Percentiles rank a stretch among this genome's conserved stretches.
phyloP scores from a whole-genome alignment of 1,139 yeast species.

The Suhomyces bribrorum region DNA sequence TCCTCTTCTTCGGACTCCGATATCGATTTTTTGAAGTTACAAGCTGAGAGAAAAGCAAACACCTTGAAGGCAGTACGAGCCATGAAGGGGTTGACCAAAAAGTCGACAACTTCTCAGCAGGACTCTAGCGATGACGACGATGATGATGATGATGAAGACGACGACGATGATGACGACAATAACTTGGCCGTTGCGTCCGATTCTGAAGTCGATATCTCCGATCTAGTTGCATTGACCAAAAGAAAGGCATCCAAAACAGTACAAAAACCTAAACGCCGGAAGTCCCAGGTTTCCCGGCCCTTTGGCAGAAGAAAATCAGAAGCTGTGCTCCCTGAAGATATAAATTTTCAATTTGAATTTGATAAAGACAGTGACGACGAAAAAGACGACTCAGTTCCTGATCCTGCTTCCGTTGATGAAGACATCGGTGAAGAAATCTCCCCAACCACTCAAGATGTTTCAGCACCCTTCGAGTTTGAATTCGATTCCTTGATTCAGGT shows the following conservation, averaged over 20 bases:
- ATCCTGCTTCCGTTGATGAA: slow-evolving; percentile 39
- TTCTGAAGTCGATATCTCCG: slow-evolving; percentile 15
- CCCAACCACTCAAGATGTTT: slow-evolving; percentile 15
- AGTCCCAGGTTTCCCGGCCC: slow-evolving; percentile 25
- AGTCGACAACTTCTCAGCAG: slow-evolving; percentile 2
- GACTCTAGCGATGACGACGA: slow-evolving; percentile 1
- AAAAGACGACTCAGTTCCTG: slow-evolving; percentile 19
- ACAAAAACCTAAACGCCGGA: slow-evolving; percentile 14
- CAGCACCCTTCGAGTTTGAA: slow-evolving; percentile 33
- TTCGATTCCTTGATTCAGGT: slow-evolving; percentile 44
- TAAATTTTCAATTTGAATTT: slow-evolving; percentile 61
- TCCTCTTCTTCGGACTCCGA: slow-evolving; percentile 64
- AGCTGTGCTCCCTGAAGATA: slow-evolving; percentile 48
- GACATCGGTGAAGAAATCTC: slow-evolving; percentile 70
- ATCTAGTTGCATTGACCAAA: slow-evolving; percentile 13
- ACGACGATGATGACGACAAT: slow-evolving; percentile 6
- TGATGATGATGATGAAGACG: slow-evolving; percentile 1
- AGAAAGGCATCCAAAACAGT: slow-evolving; percentile 6
- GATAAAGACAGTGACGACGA: slow-evolving; percentile 32
- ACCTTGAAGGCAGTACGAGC: slow-evolving; percentile 54
- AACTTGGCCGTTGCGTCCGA: slow-evolving; percentile 12
- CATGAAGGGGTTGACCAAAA: slow-evolving; percentile 32
- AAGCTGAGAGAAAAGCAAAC: slow-evolving; percentile 63
- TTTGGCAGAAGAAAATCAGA: slow-evolving; percentile 43
- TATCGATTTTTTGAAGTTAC: slow-evolving; percentile 68